Base-by-base conservation (phyloP, 106 monocot genomes). In the Allium cepa region DNA sequence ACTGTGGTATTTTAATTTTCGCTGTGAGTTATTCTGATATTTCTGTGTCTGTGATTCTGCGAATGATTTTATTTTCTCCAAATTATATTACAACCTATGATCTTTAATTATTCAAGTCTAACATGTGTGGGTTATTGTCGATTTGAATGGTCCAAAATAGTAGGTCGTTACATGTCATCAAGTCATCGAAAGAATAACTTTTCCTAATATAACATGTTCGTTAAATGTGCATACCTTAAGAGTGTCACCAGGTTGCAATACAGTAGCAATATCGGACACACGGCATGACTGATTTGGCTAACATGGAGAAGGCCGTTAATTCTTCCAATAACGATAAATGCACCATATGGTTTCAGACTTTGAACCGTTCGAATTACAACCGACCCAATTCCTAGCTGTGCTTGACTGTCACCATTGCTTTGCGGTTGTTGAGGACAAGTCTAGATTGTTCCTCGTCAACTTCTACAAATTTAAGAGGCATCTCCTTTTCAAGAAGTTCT, bases 201-300 rank as follows among this genome's bases (percentile, higher is more conserved):
- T 22, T 0, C 22, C 22, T 22, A 22, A 22, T 22, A 22, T 22
- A 22, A 22, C 22, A 22, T 22, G 22, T 1, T 22, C 22, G 22
- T 22, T 22, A 22, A 22, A 22, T 22, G 22, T 22, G 22, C 22
- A 17, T 70, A 97, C 97, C 97, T 99, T 99, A 49, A 99, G 82
- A 53, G 76, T 82, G 68, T 99, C 92, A 62, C 97, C 97, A 71
- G 92, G 97, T 71, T 89, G 92, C 57, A 99, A 69, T 17, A 99
- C 87, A 45, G 92, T 92, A 12, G 97, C 69, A 49, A 99, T 89
- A 47, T 92, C 97, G 16, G 97, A 78, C 11, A 99, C 84, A 62
- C 87, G 83, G 72, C 97, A 85, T 99, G 97, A 78, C 97, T 99
- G 26, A 99, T 99, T 72, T 99, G 97, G 86, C 92, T 99, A 46